A percentile compares a stretch with the other conserved stretches of the same genome.
phyloP scores from a whole-genome alignment of 1,139 yeast species.

The Zygosaccharomyces sapae region DNA sequence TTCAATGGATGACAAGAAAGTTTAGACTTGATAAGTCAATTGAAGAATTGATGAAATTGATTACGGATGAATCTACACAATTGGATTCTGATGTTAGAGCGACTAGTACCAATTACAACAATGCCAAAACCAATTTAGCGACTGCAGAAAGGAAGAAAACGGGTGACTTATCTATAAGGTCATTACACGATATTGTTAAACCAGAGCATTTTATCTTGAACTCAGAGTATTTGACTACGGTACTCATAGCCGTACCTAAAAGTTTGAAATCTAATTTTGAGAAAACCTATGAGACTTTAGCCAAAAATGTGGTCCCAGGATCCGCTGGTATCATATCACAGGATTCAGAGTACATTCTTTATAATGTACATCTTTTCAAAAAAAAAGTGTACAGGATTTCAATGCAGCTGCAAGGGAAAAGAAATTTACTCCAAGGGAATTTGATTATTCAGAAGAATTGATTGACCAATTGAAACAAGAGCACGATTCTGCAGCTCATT shows the following conservation, averaged over 20 bases:
- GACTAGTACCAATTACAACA: constrained; percentile 64
- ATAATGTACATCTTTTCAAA: constrained; percentile 79
- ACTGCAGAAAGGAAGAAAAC: constrained; percentile 90
- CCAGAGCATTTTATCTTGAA: constrained; percentile 79
- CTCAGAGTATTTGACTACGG: constrained; percentile 80
- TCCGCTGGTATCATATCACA: constrained; percentile 65
- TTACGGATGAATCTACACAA: constrained; percentile 73
- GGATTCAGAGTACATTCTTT: constrained; percentile 72
- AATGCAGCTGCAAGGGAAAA: constrained; percentile 70
- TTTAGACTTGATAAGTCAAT: constrained; percentile 82
- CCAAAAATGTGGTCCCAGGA: constrained; percentile 86
- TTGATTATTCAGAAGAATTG: constrained; percentile 75
- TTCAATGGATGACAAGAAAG: constrained; percentile 84
- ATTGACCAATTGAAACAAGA: constrained; percentile 73
- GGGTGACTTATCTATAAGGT: constrained; percentile 88
- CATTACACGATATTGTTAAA: constrained; percentile 82
- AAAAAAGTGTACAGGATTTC: constrained; percentile 71
- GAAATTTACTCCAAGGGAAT: constrained; percentile 92
- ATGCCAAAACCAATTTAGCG: constrained; percentile 75
- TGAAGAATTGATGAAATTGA: constrained; percentile 62
- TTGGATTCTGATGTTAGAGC: constrained; percentile 79
- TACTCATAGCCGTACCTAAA: constrained; percentile 83
- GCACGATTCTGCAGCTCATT: constrained; percentile 66
- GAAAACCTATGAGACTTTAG: constrained; percentile 66
- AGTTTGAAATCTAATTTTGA: constrained; percentile 56